These are phyloP conservation scores for Serendipita sp. DNA, from an alignment of 768 basidiomycete genomes.

Conservation along the genomic window DNA sequence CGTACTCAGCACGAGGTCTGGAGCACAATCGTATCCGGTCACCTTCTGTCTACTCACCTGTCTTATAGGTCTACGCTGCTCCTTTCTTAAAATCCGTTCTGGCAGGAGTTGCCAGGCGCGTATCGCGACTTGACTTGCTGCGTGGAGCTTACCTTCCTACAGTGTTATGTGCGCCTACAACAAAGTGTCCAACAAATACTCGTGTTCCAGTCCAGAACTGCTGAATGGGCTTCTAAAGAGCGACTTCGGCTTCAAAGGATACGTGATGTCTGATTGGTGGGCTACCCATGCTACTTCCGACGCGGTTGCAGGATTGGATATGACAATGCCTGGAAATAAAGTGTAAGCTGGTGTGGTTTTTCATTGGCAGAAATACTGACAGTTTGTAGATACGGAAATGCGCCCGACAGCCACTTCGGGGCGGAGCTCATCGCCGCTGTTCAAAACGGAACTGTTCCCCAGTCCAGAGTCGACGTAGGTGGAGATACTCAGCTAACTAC, in stretches of 20 bases:
- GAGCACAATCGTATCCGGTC: no score
- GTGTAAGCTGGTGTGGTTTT: background rate
- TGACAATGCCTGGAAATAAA: constrained; percentile 24
- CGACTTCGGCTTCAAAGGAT: constrained; percentile 24
- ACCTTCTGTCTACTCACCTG: no score
- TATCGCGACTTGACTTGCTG: no score
- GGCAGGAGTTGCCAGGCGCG: constrained; percentile 13
- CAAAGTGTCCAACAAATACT: constrained; percentile 21
- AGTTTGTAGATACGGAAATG: constrained; percentile 13
- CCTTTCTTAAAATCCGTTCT: constrained; percentile 13
- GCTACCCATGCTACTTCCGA: constrained; percentile 15
- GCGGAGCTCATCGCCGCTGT: constrained; percentile 19
- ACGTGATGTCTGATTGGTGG: constrained; percentile 21
- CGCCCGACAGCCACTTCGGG: constrained; percentile 18
- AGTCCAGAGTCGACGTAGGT: background rate
- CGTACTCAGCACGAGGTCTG: constrained; percentile 15
- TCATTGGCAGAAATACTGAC: background rate
- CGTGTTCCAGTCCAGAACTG: constrained; percentile 20
- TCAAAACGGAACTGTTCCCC: constrained; percentile 21
- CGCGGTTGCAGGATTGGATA: constrained; percentile 17
- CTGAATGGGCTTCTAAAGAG: constrained; percentile 23
- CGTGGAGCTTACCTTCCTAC: no score
- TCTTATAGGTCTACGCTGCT: constrained; percentile 9
- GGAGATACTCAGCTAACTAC: background rate
- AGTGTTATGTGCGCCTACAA: background rate